Evolutionary conservation across 768 basidiomycete genomes (phyloP).

Genomic region (Suillus subluteus): DNA sequence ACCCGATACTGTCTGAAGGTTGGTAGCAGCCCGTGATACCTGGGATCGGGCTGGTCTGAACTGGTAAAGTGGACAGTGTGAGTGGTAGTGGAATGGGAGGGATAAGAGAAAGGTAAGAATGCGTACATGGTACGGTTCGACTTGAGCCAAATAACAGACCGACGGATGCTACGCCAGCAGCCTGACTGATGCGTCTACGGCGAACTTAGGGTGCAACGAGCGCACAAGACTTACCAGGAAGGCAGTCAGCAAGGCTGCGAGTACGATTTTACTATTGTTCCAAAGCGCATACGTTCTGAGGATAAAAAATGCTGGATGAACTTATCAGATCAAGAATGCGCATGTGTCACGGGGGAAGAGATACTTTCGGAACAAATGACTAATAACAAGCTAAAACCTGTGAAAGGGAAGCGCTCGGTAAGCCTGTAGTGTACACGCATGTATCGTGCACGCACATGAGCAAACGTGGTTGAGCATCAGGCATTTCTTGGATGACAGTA

Average conservation of each 20-base stretch:
- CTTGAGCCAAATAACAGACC: background rate
- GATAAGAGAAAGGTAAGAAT: background rate
- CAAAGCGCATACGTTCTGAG: slow-evolving; percentile 5
- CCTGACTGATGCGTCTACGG: background rate
- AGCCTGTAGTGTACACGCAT: background rate
- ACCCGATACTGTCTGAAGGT: background rate
- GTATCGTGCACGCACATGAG: background rate
- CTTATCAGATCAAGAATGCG: background rate
- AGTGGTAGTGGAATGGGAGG: background rate
- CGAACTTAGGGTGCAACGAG: background rate
- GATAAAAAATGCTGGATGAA: background rate
- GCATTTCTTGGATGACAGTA: background rate
- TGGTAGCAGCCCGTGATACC: slow-evolving; percentile 1
- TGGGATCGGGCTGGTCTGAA: background rate
- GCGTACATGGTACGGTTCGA: background rate
- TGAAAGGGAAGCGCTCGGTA: background rate
- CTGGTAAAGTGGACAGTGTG: background rate
- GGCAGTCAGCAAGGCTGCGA: background rate
- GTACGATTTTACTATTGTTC: background rate
- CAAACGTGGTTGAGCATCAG: background rate
- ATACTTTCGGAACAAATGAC: slow-evolving; percentile 2
- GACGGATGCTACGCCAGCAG: background rate
- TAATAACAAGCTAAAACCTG: background rate
- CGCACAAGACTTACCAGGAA: background rate
- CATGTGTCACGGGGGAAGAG: background rate